Evolutionary conservation across 2,329 filamentous ascomycete genomes (phyloP), one percentile per base, ranked within the genome.

Genomic region (Pyricularia sp.): DNA sequence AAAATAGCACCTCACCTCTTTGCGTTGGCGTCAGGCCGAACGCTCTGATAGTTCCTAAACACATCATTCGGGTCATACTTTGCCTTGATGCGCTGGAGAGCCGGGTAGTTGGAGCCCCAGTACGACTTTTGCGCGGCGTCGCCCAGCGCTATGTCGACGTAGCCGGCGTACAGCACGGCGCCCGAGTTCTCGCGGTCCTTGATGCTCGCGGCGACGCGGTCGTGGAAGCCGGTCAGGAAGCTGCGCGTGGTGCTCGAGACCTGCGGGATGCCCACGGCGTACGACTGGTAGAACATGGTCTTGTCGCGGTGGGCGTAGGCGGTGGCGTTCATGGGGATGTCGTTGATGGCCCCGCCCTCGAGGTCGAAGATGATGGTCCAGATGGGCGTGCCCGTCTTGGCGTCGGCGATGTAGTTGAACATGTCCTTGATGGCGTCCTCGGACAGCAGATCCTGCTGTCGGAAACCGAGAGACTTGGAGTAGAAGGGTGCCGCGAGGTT

Each of bases 301-400:
- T 84, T 84, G 75, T 88, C 83, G 61, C 87, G 81, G 69, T 88
- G 86, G 0, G 82, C 79, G 70, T 86, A 88, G 8, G 85, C 81
- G 0, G 85, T 87, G 10, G 80, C 81, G 68, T 86, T 77, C 66
- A 73, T 71, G 0, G 84, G 74, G 1, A 82, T 75, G 65, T 88
- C 84, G 68, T 78, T 80, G 63, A 84, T 79, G 13, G 84, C 84
- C 10, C 86, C 86, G 59, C 84, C 86, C 19, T 80, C 78, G 1
- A 83, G 78, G 70, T 88, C 83, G 69, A 87, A 88, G 59, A 87
- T 85, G 65, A 86, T 74, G 70, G 83, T 82, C 84, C 85, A 87
- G 2, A 84, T 67, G 1, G 81, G 71, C 0, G 82, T 84, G 2
- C 80, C 83, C 65, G 79, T 80, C 63, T 80, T 71, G 0, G 77